Evolutionary conservation across 2,329 filamentous ascomycete species (phyloP), one percentile per base, ranked within the genome.

Genomic region (Paramyrothecium sp.): DNA sequence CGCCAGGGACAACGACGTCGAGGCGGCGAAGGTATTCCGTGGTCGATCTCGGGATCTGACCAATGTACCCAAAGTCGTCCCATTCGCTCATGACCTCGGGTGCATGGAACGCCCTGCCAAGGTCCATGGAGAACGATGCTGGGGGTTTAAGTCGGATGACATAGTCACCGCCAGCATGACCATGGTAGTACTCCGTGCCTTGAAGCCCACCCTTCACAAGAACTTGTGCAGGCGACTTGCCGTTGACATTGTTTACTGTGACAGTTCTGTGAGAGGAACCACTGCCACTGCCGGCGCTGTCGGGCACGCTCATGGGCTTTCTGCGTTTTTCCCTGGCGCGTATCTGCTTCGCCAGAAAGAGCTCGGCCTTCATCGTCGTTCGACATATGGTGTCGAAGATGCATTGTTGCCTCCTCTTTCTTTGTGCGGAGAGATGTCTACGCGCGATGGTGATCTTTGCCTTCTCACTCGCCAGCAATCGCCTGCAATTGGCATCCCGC

Each of bases 111-210:
- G 4, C 19, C n/a, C 16, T 11, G 7, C 20, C 10, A 16, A 7
- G 5, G 38, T 4, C 38, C 13, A 7, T 16, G 38, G 38, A 44
- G n/a, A 12, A 16, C 23, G 1, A 16, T 3, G 8, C 17, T 10
- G 38, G 7, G 19, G 23, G 8, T 2, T 16, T 26, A 50, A 63
- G 67, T n/a, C 54, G 61, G 48, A 73, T 70, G 53, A 73, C 65
- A 38, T 64, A 70, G 20, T 63, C 62, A 21, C 70, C 67, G 1
- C 58, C 61, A 2, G 17, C 0, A 30, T 66, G 62, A 3, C 65
- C 65, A 17, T 66, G 57, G 54, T 70, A 72, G 54, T 65, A 68
- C 21, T 54, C 51, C 7, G 58, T 56, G 30, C 17, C 17, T 1
- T 22, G 21, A 11, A 63, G 51, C 8, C 38, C 38, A 16, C 5